Conservation (phyloP, 163 green algal genomes). For the Chlorella variabilis region DNA sequence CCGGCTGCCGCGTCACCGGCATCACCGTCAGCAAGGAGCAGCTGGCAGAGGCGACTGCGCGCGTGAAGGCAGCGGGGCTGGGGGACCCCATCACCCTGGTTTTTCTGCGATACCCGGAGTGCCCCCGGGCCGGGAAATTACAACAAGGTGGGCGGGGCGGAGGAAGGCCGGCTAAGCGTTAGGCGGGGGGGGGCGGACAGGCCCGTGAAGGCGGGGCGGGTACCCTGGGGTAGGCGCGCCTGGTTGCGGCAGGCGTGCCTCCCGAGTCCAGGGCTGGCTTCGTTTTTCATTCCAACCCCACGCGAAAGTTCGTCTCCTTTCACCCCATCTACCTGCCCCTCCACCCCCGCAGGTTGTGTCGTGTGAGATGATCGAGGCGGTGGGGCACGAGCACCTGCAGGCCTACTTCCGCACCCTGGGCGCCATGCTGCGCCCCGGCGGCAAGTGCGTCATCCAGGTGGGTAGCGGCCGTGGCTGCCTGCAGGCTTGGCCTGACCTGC, state of each 20-base stretch:
- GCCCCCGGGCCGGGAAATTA: slow-evolving; percentile 62
- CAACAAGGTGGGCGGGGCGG: slow-evolving; percentile 79
- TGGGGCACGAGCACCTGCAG: slow-evolving; percentile 90
- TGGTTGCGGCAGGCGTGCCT: too few species aligned
- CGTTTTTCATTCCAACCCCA: too few species aligned
- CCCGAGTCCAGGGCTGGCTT: too few species aligned
- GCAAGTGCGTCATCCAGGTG: slow-evolving; percentile 83
- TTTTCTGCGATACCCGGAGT: slow-evolving; percentile 88
- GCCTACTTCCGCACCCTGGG: slow-evolving; percentile 86
- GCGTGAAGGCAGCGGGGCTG: slow-evolving; percentile 83
- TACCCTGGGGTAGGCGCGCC: too few species aligned
- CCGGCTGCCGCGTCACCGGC: slow-evolving; percentile 44
- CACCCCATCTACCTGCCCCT: not conserved
- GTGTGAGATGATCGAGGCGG: slow-evolving; percentile 98
- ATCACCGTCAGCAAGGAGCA: slow-evolving; percentile 81
- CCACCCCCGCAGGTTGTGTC: slow-evolving; percentile 56
- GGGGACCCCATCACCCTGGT: slow-evolving; percentile 82
- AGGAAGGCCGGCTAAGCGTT: not conserved
- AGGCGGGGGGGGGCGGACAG: too few species aligned
- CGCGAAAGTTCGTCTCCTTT: not conserved
- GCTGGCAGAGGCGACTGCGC: slow-evolving; percentile 80
- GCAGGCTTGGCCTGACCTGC: too few species aligned
- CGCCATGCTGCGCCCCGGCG: slow-evolving; percentile 78
- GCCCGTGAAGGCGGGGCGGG: too few species aligned
- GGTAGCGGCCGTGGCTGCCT: not conserved